Evolutionary conservation across 495 filamentous ascomycete species (phyloP).

Genomic region (Ramalina peruviana): DNA sequence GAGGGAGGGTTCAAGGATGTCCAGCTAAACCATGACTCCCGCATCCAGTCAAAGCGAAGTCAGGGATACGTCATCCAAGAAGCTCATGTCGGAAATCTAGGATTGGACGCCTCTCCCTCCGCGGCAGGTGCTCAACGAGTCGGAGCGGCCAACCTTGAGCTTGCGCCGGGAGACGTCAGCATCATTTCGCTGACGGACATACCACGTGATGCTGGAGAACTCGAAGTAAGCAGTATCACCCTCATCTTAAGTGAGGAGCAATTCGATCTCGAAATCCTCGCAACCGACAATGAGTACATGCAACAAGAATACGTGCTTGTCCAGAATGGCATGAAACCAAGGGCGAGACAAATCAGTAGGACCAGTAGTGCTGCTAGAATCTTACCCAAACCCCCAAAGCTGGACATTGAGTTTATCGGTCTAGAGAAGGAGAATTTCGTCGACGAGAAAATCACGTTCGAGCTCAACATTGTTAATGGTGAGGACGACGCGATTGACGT

Average conservation of each 20-base stretch:
- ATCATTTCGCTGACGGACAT: conserved; percentile 58
- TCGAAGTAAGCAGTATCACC: conserved; percentile 48
- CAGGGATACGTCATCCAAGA: neutral
- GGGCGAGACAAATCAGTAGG: conserved; percentile 26
- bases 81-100: conserved; percentile 3
- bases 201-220: conserved; percentile 69
- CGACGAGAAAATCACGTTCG: conserved; percentile 56
- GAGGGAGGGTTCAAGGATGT: conserved; percentile 55
- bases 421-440: conserved; percentile 63
- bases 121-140: conserved; percentile 20
- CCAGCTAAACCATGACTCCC: conserved; percentile 25
- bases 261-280: conserved; percentile 54
- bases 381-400: conserved; percentile 81
- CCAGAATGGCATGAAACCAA: conserved; percentile 25
- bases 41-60: no score
- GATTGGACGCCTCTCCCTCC: neutral
- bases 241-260: conserved; percentile 45
- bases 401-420: conserved; percentile 53
- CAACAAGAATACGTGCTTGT: conserved; percentile 41
- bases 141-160: conserved; percentile 50
- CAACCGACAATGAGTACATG: conserved; percentile 33
- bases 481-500: conserved; percentile 69
- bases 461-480: conserved; percentile 60
- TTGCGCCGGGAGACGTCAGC: conserved; percentile 53
- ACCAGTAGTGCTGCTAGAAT: conserved; percentile 41